Percentiles rank a stretch among this genome's conserved stretches.
These are phyloP conservation scores for Aphanocladium album DNA, from an alignment of 2,329 filamentous ascomycete species.

Conservation along the genomic window DNA sequence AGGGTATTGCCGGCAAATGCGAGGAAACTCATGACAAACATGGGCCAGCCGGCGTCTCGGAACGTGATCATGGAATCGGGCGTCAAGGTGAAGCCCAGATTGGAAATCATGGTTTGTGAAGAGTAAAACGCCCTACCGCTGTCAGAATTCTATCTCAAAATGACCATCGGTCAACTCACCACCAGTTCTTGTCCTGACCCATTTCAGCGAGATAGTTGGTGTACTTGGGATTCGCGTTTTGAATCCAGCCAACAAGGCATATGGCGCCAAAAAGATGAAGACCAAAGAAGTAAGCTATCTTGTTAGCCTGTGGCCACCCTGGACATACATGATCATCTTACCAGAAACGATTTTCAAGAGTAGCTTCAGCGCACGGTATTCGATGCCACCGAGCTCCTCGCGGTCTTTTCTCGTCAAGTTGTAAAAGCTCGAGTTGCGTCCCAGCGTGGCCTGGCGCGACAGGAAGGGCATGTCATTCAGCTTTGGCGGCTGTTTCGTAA, in stretches of 20 bases:
- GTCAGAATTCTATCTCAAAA: neutral
- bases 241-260: constrained; percentile 44
- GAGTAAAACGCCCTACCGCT: constrained; percentile 41
- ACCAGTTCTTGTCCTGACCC: constrained; percentile 41
- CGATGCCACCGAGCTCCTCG: constrained; percentile 45
- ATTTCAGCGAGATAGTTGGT: constrained; percentile 32
- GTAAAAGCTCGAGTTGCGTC: constrained; percentile 41
- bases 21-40: constrained; percentile 44
- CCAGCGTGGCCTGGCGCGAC: constrained; percentile 38
- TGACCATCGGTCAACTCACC: constrained; percentile 31
- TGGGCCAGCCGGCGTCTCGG: constrained; percentile 35
- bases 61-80: constrained; percentile 50
- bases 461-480: constrained; percentile 31
- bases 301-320: neutral
- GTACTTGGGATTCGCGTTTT: constrained; percentile 35
- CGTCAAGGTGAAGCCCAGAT: constrained; percentile 50
- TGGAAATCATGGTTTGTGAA: constrained; percentile 46
- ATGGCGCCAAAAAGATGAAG: constrained; percentile 43
- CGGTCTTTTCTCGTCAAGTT: constrained; percentile 36
- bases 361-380: constrained; percentile 45
- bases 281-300: constrained; percentile 39
- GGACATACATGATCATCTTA: constrained; percentile 17
- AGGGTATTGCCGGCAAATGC: constrained; percentile 50
- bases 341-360: constrained; percentile 41
- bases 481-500: constrained; percentile 10